phyloP scores from a whole-genome alignment of 768 basidiomycete species.

The Chalciporus sphaerocephalus region DNA sequence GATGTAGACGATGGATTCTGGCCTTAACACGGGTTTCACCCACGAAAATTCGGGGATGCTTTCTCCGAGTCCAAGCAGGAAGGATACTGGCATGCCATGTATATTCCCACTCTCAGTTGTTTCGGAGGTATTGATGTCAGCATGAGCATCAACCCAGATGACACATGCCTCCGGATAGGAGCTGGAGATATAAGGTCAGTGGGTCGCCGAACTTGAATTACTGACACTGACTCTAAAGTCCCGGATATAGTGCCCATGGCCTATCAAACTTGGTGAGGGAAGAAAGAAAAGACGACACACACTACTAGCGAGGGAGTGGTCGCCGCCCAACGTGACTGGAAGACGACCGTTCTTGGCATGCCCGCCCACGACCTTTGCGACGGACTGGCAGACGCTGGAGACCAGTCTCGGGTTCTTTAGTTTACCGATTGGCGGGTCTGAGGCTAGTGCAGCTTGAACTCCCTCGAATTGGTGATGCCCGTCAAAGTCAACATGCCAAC shows the following conservation, averaged over 20 bases:
- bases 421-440: slow-evolving; percentile 70
- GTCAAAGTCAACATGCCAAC: slow-evolving; percentile 87
- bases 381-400: slow-evolving; percentile 72
- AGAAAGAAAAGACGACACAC: slow-evolving; percentile 2
- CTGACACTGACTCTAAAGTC: slow-evolving; percentile 60
- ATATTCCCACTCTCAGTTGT: slow-evolving; percentile 87
- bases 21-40: slow-evolving; percentile 61
- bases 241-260: slow-evolving; percentile 95
- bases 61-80: slow-evolving; percentile 59
- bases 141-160: slow-evolving; percentile 96
- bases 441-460: slow-evolving; percentile 47
- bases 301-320: slow-evolving; percentile 80
- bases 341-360: slow-evolving; percentile 77
- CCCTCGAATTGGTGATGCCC: slow-evolving; percentile 89
- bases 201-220: neutral
- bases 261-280: slow-evolving; percentile 27
- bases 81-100: slow-evolving; percentile 97
- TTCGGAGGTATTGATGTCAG: slow-evolving; percentile 90
- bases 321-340: slow-evolving; percentile 90
- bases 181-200: slow-evolving; percentile 34
- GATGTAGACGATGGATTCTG: slow-evolving; percentile 88
- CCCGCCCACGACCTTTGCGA: slow-evolving; percentile 69
- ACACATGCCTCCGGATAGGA: slow-evolving; percentile 78
- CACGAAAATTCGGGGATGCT: slow-evolving; percentile 46
- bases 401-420: slow-evolving; percentile 90